phyloP scores from a whole-genome alignment of 345 rosid genomes.

The Eucalyptus dawsonii region DNA sequence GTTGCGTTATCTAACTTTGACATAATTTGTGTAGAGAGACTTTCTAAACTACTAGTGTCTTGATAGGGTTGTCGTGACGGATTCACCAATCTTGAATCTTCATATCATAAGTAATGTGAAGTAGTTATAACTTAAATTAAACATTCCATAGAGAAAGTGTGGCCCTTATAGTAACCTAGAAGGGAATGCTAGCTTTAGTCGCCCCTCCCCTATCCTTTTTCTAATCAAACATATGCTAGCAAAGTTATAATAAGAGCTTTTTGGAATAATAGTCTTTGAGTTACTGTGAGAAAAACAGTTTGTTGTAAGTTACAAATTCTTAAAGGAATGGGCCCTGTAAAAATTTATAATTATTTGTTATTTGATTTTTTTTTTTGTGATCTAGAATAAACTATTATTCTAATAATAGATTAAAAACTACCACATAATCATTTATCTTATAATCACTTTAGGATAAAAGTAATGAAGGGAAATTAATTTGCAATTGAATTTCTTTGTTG shows the following conservation, averaged over 20 bases:
- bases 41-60: no score
- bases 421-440: no score
- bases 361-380: no score
- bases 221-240: background rate
- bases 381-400: no score
- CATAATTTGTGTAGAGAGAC: no score
- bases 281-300: no score
- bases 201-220: background rate
- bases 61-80: background rate
- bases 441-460: background rate
- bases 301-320: no score
- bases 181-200: background rate
- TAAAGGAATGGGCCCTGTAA: no score
- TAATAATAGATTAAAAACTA: no score
- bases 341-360: no score
- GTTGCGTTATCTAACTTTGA: no score
- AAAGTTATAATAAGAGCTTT: background rate
- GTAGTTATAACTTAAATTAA: background rate
- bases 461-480: background rate
- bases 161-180: background rate
- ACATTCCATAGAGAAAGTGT: background rate
- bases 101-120: background rate
- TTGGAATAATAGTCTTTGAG: no score
- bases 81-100: background rate
- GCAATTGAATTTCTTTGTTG: background rate